Base-by-base conservation (phyloP, 75 land plant species). In the Gnetum montanum region DNA sequence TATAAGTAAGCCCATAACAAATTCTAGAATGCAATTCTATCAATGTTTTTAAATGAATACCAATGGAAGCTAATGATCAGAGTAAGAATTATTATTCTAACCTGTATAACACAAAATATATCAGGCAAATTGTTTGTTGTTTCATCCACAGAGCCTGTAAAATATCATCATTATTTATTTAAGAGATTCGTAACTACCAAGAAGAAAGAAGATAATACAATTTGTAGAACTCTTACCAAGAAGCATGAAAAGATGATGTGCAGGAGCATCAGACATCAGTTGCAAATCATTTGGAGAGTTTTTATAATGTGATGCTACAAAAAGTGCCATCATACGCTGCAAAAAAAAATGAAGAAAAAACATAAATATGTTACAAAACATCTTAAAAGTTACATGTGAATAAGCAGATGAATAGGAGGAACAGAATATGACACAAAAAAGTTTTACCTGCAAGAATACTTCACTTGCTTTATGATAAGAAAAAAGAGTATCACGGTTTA, bases 301-400 rank as follows among this genome's bases (percentile, higher is more conserved):
- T 63, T 92, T 92, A 70, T 92, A 92, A 53, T 92, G 97, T 15
- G 97, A 92, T 34, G 97, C 74, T 52, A 92, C 97, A 76, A 81
- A 92, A 3, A 92, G 73, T 1, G 97, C 85, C 97, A 92, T 92
- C 97, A 87, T 86, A 48, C 97, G 67, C 97, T 92, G 80, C 69
- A 61, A 49, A 13, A 53, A 28, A 43, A 13, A 4, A 28, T 27
- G 24, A 43, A 69, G 24, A 69, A 18, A 38, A 11, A 19, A 4
- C 8, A 13, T 18, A 26, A 4, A 12, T 31, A 61, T 31, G 51
- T 6, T 18, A 37, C 30, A 24, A 67, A 20, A 67, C 26, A 24
- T 16, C 31, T 44, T 16, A 16, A 20, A 54, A 22, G 45, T 5
- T 34, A 30, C 4, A 26, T 18, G 30, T 23, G 54, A 53, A 71